Conservation (phyloP, 169 alveolate genomes). For the Eimeria tenella region DNA sequence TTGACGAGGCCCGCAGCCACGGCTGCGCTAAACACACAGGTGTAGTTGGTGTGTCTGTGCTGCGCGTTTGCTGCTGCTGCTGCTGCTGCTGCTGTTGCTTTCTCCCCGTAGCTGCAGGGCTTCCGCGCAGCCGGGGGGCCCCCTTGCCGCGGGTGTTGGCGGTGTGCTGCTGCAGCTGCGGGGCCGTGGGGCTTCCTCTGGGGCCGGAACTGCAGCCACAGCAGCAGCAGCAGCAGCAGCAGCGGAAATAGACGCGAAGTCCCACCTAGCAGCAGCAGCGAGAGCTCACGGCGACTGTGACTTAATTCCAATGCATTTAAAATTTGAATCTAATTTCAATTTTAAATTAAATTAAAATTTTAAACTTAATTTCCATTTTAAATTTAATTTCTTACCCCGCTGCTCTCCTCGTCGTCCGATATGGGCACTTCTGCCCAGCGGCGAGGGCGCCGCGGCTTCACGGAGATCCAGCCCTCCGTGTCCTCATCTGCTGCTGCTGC, state of each 20-base stretch:
- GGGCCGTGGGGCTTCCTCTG: conserved; percentile 20
- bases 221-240: not conserved
- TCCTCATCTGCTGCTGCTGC: conserved; percentile 62
- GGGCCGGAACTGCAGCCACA: conserved; percentile 47
- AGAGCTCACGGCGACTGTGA: not conserved
- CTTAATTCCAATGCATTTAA: no score
- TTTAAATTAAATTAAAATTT: no score
- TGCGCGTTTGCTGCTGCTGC: conserved; percentile 24
- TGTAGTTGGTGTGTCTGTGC: conserved; percentile 3
- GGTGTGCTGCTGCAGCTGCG: not conserved
- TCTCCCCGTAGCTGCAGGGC: conserved; percentile 63
- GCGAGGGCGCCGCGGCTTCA: conserved; percentile 69
- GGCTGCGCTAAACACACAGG: conserved; percentile 62
- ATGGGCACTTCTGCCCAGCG: conserved; percentile 47
- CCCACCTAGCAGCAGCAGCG: no score
- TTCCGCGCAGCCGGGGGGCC: conserved; percentile 35
- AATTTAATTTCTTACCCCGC: not conserved
- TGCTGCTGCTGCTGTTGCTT: conserved; percentile 47
- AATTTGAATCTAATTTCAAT: no score
- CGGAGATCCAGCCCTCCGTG: conserved; percentile 53
- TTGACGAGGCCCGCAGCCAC: conserved; percentile 58
- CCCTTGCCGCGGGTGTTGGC: conserved; percentile 21
- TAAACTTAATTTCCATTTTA: no score
- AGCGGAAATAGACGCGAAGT: not conserved
- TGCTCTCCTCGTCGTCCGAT: conserved; percentile 30